These are phyloP conservation scores for Suhomyces atakaporum DNA, from an alignment of 1,139 yeast genomes.

Conservation along the genomic window DNA sequence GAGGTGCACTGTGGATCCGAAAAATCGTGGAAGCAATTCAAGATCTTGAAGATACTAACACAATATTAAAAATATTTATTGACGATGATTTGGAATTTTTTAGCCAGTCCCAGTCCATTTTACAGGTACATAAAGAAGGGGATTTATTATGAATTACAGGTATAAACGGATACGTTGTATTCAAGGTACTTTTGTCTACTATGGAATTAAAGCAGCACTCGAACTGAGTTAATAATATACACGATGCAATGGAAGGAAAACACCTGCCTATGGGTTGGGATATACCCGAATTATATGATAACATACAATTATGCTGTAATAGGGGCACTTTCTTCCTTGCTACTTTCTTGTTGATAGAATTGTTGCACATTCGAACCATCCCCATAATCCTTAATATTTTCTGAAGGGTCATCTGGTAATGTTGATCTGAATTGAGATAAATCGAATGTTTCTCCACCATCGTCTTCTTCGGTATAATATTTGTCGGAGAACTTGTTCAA, in stretches of 20 bases:
- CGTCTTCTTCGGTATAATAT: slow-evolving; percentile 48
- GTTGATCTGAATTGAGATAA: slow-evolving; percentile 61
- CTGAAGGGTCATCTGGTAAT: slow-evolving; percentile 44
- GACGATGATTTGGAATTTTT: slow-evolving; percentile 42
- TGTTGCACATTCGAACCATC: slow-evolving; percentile 41
- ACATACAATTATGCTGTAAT: slow-evolving; percentile 6
- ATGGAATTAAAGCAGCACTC: too few relatives aligned
- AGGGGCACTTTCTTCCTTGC: slow-evolving; percentile 6
- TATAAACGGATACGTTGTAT: too few relatives aligned
- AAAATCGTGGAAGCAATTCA: slow-evolving; percentile 41
- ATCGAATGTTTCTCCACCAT: slow-evolving; percentile 69
- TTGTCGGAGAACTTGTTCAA: slow-evolving; percentile 73
- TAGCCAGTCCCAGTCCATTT: slow-evolving; percentile 14
- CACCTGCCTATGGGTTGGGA: too few relatives aligned
- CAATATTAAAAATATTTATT: slow-evolving; percentile 37
- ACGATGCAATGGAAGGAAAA: slow-evolving; percentile 5
- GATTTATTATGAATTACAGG: neutral
- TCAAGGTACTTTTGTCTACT: too few relatives aligned
- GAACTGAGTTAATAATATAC: slow-evolving; percentile 8
- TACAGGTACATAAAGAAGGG: neutral
- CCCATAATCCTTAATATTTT: slow-evolving; percentile 57
- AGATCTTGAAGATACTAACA: slow-evolving; percentile 40
- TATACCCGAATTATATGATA: slow-evolving; percentile 2
- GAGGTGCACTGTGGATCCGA: slow-evolving; percentile 52
- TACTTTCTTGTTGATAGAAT: slow-evolving; percentile 22